phyloP scores from a whole-genome alignment of 2,329 filamentous ascomycete species.

The Coniochaeta ligniaria region DNA sequence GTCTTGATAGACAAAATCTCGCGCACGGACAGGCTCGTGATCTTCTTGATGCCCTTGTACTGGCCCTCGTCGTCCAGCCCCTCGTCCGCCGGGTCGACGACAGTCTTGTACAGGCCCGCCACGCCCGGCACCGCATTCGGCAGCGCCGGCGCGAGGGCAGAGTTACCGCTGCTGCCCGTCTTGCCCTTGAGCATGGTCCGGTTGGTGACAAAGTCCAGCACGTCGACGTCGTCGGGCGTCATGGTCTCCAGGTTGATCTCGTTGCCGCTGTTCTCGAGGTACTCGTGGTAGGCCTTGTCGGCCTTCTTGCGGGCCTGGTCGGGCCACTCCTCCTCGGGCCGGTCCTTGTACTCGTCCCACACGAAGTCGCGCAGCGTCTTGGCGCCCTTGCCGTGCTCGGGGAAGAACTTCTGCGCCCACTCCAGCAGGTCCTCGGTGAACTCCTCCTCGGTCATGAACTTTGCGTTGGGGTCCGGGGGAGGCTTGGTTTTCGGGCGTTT shows the following conservation, averaged over 20 bases:
- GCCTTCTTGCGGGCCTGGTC: constrained; percentile 14
- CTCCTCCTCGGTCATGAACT: constrained; percentile 56
- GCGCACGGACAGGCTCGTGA: constrained; percentile 45
- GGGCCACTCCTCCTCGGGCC: constrained; percentile 18
- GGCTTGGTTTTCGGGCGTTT: constrained; percentile 45
- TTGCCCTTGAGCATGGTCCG: constrained; percentile 25
- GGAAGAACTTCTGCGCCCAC: constrained; percentile 28
- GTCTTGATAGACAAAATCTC: constrained; percentile 50
- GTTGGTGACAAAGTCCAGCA: constrained; percentile 24
- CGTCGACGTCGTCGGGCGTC: constrained; percentile 21
- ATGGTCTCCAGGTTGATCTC: constrained; percentile 12
- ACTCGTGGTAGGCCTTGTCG: constrained; percentile 16
- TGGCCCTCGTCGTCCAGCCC: constrained; percentile 42
- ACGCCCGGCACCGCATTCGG: constrained; percentile 46
- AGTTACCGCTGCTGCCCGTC: constrained; percentile 25
- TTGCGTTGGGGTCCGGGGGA: constrained; percentile 47
- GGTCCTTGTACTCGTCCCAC: constrained; percentile 16
- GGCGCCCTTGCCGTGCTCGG: constrained; percentile 11
- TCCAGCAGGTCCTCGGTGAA: constrained; percentile 50
- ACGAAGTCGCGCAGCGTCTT: constrained; percentile 29
- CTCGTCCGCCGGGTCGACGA: constrained; percentile 40
- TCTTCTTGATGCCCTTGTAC: constrained; percentile 44
- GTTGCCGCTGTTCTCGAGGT: constrained; percentile 14
- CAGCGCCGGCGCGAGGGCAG: constrained; percentile 41
- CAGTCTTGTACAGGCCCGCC: constrained; percentile 39